phyloP scores from a whole-genome alignment of 2,329 filamentous ascomycete genomes.

The Conoideocrella luteorostrata region DNA sequence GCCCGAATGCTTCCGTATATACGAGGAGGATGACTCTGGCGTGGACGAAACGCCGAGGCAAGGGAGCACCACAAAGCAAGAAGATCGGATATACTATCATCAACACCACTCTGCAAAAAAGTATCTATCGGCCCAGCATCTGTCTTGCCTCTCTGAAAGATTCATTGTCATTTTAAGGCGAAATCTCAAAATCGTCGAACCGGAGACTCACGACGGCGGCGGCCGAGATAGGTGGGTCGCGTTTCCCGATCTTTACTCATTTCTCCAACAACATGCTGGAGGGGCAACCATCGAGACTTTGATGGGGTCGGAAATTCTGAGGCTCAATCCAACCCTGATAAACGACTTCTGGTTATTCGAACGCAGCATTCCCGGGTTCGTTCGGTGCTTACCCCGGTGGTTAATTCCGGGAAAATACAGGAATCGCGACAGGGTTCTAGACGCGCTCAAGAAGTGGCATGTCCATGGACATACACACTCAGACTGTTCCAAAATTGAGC shows the following conservation, averaged over 20 bases:
- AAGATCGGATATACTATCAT: too few relatives aligned
- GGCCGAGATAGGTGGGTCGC: too few relatives aligned
- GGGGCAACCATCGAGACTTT: not conserved
- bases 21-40: too few relatives aligned
- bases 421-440: not conserved
- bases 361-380: not conserved
- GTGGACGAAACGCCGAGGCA: too few relatives aligned
- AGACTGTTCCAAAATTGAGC: not conserved
- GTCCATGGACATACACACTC: not conserved
- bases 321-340: not conserved
- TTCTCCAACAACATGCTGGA: not conserved
- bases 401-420: not conserved
- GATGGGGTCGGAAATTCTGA: not conserved
- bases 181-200: too few relatives aligned
- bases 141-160: too few relatives aligned
- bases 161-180: too few relatives aligned
- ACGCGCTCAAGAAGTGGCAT: not conserved
- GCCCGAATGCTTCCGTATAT: too few relatives aligned
- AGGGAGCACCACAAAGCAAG: too few relatives aligned
- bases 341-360: not conserved
- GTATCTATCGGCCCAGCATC: too few relatives aligned
- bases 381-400: not conserved
- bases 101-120: too few relatives aligned
- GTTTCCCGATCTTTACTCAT: not conserved
- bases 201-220: too few relatives aligned